phyloP scores from a whole-genome alignment of 352 stramenopile genomes.

The Phytophthora tubulina region DNA sequence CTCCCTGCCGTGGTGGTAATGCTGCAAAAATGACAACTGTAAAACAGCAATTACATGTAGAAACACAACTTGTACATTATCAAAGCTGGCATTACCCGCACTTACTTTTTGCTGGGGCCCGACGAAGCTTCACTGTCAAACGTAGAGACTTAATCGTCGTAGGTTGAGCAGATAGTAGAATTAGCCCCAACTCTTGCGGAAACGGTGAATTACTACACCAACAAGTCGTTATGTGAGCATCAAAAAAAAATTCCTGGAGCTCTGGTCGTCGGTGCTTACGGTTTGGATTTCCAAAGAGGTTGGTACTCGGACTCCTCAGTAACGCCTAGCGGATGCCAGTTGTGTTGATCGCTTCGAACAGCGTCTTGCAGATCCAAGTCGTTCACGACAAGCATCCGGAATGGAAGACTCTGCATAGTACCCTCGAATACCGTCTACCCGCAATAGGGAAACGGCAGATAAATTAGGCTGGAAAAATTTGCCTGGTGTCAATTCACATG shows the following conservation, averaged over 20 bases:
- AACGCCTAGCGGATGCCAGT: constrained; percentile 21
- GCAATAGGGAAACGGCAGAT: background rate
- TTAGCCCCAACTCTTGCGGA: constrained; percentile 45
- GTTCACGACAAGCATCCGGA: constrained; percentile 34
- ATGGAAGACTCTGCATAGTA: constrained; percentile 36
- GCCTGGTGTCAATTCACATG: background rate
- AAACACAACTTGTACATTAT: background rate
- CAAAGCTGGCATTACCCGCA: background rate
- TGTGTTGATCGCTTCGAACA: constrained; percentile 5
- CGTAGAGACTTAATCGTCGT: constrained; percentile 23
- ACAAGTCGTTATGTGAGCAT: background rate
- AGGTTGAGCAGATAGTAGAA: constrained; percentile 35
- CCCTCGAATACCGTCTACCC: background rate
- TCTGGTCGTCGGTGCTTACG: constrained; percentile 16
- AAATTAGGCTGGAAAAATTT: no score
- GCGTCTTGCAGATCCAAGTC: constrained; percentile 34
- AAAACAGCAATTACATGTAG: background rate
- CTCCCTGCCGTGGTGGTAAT: constrained; percentile 11
- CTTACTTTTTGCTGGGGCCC: constrained; percentile 31
- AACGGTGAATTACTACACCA: constrained; percentile 16
- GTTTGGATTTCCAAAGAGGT: constrained; percentile 33
- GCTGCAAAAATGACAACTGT: constrained; percentile 37
- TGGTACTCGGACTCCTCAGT: constrained; percentile 19
- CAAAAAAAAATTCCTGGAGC: background rate
- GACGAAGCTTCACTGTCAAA: constrained; percentile 4